These are phyloP conservation scores for Fagus crenata DNA, from an alignment of 306 rosid species.

Conservation along the genomic window DNA sequence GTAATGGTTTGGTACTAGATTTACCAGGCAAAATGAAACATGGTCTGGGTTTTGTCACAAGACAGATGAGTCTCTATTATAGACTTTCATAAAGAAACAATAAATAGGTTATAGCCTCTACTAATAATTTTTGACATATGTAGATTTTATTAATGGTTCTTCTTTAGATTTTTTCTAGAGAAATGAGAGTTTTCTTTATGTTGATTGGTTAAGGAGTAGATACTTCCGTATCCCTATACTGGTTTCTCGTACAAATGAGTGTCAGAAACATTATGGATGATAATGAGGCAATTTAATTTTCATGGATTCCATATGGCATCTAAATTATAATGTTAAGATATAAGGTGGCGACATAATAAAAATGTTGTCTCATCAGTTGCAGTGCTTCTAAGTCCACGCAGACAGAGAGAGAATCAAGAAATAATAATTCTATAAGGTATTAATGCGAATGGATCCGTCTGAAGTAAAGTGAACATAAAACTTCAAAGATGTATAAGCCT, in stretches of 20 bases:
- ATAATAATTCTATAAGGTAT: not conserved
- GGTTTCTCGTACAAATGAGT: constrained; percentile 24
- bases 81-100: constrained; percentile 27
- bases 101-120: constrained; percentile 23
- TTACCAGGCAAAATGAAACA: constrained; percentile 36
- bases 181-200: constrained; percentile 18
- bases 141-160: constrained; percentile 1
- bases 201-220: constrained; percentile 38
- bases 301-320: constrained; percentile 29
- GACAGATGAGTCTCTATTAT: constrained; percentile 22
- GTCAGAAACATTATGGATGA: constrained; percentile 15
- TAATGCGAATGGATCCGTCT: constrained; percentile 19
- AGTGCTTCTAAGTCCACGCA: not conserved
- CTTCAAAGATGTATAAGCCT: constrained; percentile 9
- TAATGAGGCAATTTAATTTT: constrained; percentile 20
- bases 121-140: not conserved
- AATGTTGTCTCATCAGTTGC: not conserved
- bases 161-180: not conserved
- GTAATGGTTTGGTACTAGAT: constrained; percentile 28
- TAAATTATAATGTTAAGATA: constrained; percentile 25
- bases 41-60: constrained; percentile 29
- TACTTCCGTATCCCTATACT: constrained; percentile 25
- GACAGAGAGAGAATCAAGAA: not conserved
- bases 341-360: not conserved
- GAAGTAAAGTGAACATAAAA: constrained; percentile 28